Conservation (phyloP, 768 basidiomycete genomes). For the Podaxis sp. region DNA sequence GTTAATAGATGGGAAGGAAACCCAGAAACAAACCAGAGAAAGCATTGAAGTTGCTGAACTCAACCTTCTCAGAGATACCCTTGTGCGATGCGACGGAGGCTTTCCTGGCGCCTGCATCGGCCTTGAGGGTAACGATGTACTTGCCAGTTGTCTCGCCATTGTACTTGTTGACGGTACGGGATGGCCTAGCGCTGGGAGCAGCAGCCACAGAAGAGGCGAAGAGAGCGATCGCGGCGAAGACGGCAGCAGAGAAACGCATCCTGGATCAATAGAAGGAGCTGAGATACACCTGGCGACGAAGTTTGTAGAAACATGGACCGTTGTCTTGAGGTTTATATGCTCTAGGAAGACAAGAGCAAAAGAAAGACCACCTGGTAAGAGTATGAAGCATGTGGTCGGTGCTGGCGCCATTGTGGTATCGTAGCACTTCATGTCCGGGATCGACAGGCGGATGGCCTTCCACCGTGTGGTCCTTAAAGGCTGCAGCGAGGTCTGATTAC, state of each 20-base stretch:
- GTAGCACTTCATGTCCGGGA: background rate
- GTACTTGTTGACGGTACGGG: background rate
- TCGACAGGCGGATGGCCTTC: background rate
- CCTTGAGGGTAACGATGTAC: background rate
- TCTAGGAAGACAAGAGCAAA: background rate
- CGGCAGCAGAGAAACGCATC: background rate
- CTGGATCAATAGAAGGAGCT: background rate
- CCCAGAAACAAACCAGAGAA: slow-evolving; percentile 2
- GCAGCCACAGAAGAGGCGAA: background rate
- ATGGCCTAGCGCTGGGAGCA: background rate
- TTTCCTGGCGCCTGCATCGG: background rate
- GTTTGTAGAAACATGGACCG: background rate
- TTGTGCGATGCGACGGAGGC: background rate
- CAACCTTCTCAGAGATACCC: background rate
- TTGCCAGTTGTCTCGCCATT: background rate
- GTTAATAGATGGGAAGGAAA: background rate
- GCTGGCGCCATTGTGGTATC: background rate
- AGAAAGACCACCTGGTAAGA: background rate
- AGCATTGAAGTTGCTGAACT: background rate
- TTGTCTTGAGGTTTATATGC: background rate
- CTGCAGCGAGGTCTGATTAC: background rate
- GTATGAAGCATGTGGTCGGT: background rate
- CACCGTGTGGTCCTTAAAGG: background rate
- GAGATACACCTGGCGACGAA: background rate
- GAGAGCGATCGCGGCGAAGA: background rate